Evolutionary conservation across 2,329 filamentous ascomycete species (phyloP), one percentile per base, ranked within the genome.

Genomic region (Leptographium galeiforme): DNA sequence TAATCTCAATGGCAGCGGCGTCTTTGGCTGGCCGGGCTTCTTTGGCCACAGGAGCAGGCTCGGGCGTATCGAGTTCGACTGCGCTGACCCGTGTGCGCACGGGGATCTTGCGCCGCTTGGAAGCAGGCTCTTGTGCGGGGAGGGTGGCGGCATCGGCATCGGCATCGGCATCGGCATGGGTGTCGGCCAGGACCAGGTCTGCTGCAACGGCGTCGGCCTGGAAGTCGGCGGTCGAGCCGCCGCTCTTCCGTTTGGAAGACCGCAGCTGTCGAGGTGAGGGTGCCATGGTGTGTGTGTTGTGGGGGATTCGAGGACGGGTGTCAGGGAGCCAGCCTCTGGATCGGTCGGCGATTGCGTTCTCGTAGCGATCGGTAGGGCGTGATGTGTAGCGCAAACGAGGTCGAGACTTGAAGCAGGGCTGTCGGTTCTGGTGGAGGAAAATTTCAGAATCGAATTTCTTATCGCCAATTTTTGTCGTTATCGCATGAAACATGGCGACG

Each of bases 21-120:
- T 46, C 16, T 6, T 30, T 6, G 16, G 63, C 50, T 2, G 53
- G 53, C 46, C 40, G 61, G 38, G 62, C 53, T 8, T 62, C 59
- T 8, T 62, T 59, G 39, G 10, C 43, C 14, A 43, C 40, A 4
- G 41, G 5, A 25, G 25, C 25, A 25, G 25, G 25, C 25, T 25
- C 25, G 25, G 25, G 25, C 25, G 25, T 25, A 5, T 25, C 25
- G 25, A 25, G 3, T 25, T 25, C 3, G 25, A 25, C 25, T 2
- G 25, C 36, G 11, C 52, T 48, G 4, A 36, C 52, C 49, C 55
- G 56, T 6, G 40, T 53, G 36, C 57, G 51, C 44, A 59, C 52
- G 2, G 58, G 55, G 25, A 59, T 53, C 50, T 60, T 60, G 47
- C 53, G 53, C 47, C 56, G 53, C 48, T 56, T 57, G 36, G 55